These are phyloP conservation scores for Ascochyta viciae-villosae DNA, from an alignment of 2,329 filamentous ascomycete species.

Conservation along the genomic window DNA sequence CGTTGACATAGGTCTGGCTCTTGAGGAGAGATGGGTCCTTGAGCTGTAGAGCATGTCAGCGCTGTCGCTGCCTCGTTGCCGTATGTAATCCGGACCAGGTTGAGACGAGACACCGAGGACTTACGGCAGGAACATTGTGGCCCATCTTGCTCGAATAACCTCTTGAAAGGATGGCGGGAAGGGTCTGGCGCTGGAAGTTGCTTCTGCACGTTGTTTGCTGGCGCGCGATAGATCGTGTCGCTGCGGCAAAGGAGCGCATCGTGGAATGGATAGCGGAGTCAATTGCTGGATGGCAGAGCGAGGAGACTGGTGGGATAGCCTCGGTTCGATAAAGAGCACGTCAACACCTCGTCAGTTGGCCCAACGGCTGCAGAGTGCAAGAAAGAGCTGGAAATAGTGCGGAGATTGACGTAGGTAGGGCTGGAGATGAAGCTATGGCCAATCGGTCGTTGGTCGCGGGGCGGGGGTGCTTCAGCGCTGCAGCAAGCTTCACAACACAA, in stretches of 20 bases:
- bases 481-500: background rate
- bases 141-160: constrained; percentile 51
- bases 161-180: constrained; percentile 47
- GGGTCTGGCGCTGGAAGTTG: constrained; percentile 39
- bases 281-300: constrained; percentile 5
- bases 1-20: constrained; percentile 85
- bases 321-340: constrained; percentile 7
- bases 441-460: background rate
- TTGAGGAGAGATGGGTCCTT: constrained; percentile 73
- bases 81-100: background rate
- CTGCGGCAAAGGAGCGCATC: constrained; percentile 45
- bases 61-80: background rate
- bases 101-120: constrained; percentile 10
- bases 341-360: constrained; percentile 17
- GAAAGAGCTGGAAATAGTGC: constrained; percentile 5
- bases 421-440: constrained; percentile 18
- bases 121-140: constrained; percentile 52
- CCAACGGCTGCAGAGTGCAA: background rate
- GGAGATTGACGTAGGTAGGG: constrained; percentile 4
- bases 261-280: constrained; percentile 10
- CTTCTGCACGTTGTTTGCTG: constrained; percentile 38
- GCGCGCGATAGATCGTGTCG: constrained; percentile 40
- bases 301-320: constrained; percentile 1
- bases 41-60: constrained; percentile 46
- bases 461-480: constrained; percentile 6